Evolutionary conservation across 768 basidiomycete species (phyloP).

Genomic region (Mycena latifolia): DNA sequence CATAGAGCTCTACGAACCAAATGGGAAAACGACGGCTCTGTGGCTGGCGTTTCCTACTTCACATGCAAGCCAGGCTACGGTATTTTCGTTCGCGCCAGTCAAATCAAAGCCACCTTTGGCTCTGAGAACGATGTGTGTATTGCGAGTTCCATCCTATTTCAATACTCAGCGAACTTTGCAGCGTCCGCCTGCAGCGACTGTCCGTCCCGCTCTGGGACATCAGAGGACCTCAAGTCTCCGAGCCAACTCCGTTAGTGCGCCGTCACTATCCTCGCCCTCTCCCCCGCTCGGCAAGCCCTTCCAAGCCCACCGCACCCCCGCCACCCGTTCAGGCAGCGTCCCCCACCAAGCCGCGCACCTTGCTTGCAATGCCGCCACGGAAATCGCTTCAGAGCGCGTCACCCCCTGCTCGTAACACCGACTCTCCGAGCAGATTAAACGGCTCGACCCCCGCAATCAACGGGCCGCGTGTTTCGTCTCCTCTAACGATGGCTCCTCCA

Average conservation of each 20-base stretch:
- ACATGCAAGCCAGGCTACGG: conserved; percentile 81
- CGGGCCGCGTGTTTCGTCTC: conserved; percentile 43
- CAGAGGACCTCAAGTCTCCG: conserved; percentile 70
- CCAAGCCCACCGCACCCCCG: conserved; percentile 56
- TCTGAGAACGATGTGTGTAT: conserved; percentile 52
- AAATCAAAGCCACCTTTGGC: conserved; percentile 76
- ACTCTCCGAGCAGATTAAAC: conserved; percentile 53
- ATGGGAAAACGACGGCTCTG: conserved; percentile 95
- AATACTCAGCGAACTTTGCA: conserved; percentile 14
- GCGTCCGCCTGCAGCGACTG: conserved; percentile 38
- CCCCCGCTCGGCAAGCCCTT: conserved; percentile 78
- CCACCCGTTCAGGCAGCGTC: conserved; percentile 53
- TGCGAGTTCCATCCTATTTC: neutral
- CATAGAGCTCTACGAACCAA: conserved; percentile 84
- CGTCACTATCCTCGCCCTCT: conserved; percentile 62
- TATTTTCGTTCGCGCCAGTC: conserved; percentile 90
- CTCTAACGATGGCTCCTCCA: conserved; percentile 47
- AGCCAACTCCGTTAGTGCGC: conserved; percentile 52
- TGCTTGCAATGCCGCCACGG: conserved; percentile 61
- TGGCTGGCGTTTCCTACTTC: conserved; percentile 87
- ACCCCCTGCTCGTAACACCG: conserved; percentile 27
- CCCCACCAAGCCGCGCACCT: conserved; percentile 67
- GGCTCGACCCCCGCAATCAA: conserved; percentile 25
- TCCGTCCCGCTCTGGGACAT: conserved; percentile 60
- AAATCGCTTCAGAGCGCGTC: conserved; percentile 52